Conservation (phyloP, 2,329 filamentous ascomycete genomes). For the Fusarium sp. region DNA sequence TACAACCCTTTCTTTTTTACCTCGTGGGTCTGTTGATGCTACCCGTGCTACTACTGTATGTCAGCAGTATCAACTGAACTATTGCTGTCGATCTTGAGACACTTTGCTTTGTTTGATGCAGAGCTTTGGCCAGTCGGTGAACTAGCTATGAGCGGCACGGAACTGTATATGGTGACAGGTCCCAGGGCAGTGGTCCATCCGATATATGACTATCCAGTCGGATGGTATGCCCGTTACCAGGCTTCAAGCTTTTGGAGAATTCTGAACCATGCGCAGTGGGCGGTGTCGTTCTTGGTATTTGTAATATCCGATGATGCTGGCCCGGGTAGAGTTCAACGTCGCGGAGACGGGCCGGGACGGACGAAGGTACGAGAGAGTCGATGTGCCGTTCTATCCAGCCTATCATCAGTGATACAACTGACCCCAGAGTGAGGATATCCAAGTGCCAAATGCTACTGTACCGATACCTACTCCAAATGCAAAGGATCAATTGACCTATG, state of each 20-base stretch:
- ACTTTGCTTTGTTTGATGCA: constrained; percentile 7
- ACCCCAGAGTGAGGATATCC: background rate
- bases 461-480: constrained; percentile 1
- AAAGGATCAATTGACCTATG: constrained; percentile 28
- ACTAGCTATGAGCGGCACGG: background rate
- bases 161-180: background rate
- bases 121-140: constrained; percentile 7
- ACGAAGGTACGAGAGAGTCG: background rate
- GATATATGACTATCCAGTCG: constrained; percentile 10
- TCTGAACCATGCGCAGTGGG: background rate
- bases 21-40: constrained; percentile 7
- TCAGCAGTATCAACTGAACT: background rate
- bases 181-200: background rate
- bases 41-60: constrained; percentile 20
- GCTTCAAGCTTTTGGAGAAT: background rate
- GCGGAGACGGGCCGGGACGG: constrained; percentile 10
- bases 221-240: background rate
- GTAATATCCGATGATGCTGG: background rate
- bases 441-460: constrained; percentile 1
- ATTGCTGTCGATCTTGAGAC: background rate
- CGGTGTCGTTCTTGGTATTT: background rate
- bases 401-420: background rate
- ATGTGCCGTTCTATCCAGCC: background rate
- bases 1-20: constrained; percentile 15
- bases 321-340: background rate